A percentile compares a stretch with the other conserved stretches of the same genome.
Conservation (phyloP, 352 stramenopile genomes). For the Phytopythium cucurbitacearum region DNA sequence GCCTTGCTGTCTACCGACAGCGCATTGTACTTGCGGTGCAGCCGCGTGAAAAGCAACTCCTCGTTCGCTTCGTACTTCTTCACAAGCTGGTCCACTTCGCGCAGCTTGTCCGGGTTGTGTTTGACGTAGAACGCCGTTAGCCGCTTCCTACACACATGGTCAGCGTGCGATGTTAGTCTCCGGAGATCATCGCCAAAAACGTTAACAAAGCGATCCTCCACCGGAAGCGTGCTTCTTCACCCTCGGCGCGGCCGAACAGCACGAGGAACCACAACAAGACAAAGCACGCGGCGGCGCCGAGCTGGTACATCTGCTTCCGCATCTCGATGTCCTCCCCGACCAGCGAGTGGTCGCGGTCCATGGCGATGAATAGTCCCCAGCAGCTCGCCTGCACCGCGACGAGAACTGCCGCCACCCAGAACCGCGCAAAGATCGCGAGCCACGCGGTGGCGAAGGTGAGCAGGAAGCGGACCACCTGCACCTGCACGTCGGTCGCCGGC, state of each 20-base stretch:
- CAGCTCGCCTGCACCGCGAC: conserved; percentile 49
- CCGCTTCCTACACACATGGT: conserved; percentile 22
- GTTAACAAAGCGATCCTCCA: conserved; percentile 8
- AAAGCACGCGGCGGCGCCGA: conserved; percentile 39
- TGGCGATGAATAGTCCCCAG: conserved; percentile 41
- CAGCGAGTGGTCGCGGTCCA: conserved; percentile 24
- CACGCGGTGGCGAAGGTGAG: conserved; percentile 55
- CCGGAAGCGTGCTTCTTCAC: conserved; percentile 39
- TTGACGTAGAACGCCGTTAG: conserved; percentile 67
- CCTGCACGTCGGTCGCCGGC: conserved; percentile 29
- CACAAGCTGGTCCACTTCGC: conserved; percentile 54
- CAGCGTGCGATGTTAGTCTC: neutral
- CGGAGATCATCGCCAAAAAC: conserved; percentile 2
- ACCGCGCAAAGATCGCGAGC: conserved; percentile 36
- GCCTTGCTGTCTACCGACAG: conserved; percentile 27
- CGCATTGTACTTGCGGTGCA: conserved; percentile 80
- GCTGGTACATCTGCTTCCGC: conserved; percentile 44
- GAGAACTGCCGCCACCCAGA: conserved; percentile 33
- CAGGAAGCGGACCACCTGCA: conserved; percentile 48
- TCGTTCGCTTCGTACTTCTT: conserved; percentile 77
- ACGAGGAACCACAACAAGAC: conserved; percentile 39
- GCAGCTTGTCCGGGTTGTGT: conserved; percentile 70
- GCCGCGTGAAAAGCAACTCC: conserved; percentile 65
- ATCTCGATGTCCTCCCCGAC: conserved; percentile 23
- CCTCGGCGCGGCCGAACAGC: conserved; percentile 35